Conservation (phyloP, 2,329 filamentous ascomycete genomes). For the Colletotrichum sp. region DNA sequence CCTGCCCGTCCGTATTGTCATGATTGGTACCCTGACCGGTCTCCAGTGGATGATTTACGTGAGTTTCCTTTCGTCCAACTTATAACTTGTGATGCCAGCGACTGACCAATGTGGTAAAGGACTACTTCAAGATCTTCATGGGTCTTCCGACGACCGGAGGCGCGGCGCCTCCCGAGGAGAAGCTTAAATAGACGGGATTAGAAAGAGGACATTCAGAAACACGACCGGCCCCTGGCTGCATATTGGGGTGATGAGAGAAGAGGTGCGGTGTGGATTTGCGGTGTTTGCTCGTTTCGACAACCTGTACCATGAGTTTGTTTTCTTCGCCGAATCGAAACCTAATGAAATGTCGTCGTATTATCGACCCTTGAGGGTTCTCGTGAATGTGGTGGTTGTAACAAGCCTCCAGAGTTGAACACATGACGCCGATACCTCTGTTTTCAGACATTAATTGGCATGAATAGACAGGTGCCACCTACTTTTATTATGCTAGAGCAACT, state of each 20-base stretch:
- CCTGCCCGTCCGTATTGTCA: conserved; percentile 82
- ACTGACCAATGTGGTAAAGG: conserved; percentile 45
- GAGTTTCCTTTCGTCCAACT: conserved; percentile 32
- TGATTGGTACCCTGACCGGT: conserved; percentile 84
- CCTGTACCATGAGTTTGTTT: neutral
- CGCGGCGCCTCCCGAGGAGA: conserved; percentile 55
- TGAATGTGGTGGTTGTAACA: neutral
- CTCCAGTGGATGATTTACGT: conserved; percentile 95
- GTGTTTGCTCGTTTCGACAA: neutral
- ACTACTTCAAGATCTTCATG: conserved; percentile 91
- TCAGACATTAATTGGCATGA: neutral
- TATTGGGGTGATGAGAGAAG: neutral
- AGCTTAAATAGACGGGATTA: conserved; percentile 34
- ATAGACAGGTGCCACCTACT: neutral
- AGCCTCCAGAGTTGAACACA: neutral
- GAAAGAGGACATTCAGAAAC: neutral
- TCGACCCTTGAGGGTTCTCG: neutral
- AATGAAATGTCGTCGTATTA: neutral
- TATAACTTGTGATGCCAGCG: neutral
- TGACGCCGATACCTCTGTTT: neutral
- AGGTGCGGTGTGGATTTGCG: neutral
- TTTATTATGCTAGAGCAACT: neutral
- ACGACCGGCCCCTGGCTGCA: neutral
- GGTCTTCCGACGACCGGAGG: conserved; percentile 85
- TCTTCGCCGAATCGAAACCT: neutral